Percentiles rank a stretch among this genome's conserved stretches.
Evolutionary conservation across 2,329 filamentous ascomycete species (phyloP).

Genomic region (Talaromyces sp.): DNA sequence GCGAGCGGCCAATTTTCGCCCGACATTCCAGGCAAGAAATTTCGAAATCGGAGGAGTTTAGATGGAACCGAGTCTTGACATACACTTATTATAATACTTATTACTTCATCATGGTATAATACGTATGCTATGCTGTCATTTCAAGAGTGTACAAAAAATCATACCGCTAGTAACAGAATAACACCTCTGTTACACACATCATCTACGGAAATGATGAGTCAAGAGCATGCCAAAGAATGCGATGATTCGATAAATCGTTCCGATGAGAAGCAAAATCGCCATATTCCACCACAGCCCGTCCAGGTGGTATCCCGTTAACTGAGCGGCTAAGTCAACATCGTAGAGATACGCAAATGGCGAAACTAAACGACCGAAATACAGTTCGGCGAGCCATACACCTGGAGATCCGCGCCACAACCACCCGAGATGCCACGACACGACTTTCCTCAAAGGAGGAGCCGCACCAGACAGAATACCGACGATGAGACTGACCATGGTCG

Average conservation of each 20-base stretch:
- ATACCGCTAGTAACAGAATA: background rate
- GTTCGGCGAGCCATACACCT: slow-evolving; percentile 6
- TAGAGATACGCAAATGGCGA: slow-evolving; percentile 9
- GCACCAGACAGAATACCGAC: slow-evolving; percentile 14
- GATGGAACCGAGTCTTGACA: background rate
- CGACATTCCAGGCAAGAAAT: background rate
- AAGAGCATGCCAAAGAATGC: slow-evolving; percentile 12
- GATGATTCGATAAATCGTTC: slow-evolving; percentile 1
- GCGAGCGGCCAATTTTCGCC: background rate
- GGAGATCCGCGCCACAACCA: slow-evolving; percentile 11
- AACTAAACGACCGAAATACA: slow-evolving; percentile 9
- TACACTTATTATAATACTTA: background rate
- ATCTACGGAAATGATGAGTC: slow-evolving; percentile 3
- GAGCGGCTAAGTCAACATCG: background rate
- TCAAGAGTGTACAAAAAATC: background rate
- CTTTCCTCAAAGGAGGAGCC: slow-evolving; percentile 8
- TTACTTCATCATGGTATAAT: background rate
- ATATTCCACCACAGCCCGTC: slow-evolving; percentile 14
- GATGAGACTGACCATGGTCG: slow-evolving; percentile 11
- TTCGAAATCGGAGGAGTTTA: background rate
- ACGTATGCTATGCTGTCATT: background rate
- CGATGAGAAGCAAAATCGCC: slow-evolving; percentile 11
- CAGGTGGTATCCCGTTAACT: slow-evolving; percentile 9
- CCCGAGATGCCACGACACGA: slow-evolving; percentile 3
- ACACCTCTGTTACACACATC: background rate